phyloP scores from a whole-genome alignment of 345 rosid species.

The Gossypium thurberi region DNA sequence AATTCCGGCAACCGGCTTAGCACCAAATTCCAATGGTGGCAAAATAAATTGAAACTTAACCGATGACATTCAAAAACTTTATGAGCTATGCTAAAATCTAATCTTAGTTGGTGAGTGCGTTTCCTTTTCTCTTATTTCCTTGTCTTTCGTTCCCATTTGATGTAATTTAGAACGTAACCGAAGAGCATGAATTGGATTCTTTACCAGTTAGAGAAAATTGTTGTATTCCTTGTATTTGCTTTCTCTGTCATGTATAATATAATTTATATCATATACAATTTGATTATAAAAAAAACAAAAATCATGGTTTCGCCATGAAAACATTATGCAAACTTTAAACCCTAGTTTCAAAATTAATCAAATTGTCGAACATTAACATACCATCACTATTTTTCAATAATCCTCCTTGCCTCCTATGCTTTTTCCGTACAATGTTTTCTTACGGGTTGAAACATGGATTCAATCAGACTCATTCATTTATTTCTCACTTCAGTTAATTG shows the following conservation, averaged over 20 bases:
- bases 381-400: too few relatives aligned
- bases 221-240: neutral
- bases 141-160: neutral
- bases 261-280: too few relatives aligned
- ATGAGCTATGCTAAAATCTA: neutral
- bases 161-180: neutral
- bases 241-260: neutral
- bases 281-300: too few relatives aligned
- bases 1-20: slow-evolving; percentile 23
- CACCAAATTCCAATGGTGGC: slow-evolving; percentile 20
- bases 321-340: too few relatives aligned
- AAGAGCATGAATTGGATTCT: neutral
- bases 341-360: too few relatives aligned
- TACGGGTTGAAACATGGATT: too few relatives aligned
- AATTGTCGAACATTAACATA: too few relatives aligned
- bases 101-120: neutral
- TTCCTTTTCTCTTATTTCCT: neutral
- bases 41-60: slow-evolving; percentile 27
- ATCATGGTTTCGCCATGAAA: too few relatives aligned
- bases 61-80: slow-evolving; percentile 2
- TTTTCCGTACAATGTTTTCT: too few relatives aligned
- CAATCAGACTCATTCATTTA: too few relatives aligned
- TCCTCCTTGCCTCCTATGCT: too few relatives aligned
- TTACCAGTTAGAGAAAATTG: slow-evolving; percentile 1
- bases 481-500: too few relatives aligned